phyloP scores from a whole-genome alignment of 495 filamentous ascomycete species.

The Lophiotrema nucula region DNA sequence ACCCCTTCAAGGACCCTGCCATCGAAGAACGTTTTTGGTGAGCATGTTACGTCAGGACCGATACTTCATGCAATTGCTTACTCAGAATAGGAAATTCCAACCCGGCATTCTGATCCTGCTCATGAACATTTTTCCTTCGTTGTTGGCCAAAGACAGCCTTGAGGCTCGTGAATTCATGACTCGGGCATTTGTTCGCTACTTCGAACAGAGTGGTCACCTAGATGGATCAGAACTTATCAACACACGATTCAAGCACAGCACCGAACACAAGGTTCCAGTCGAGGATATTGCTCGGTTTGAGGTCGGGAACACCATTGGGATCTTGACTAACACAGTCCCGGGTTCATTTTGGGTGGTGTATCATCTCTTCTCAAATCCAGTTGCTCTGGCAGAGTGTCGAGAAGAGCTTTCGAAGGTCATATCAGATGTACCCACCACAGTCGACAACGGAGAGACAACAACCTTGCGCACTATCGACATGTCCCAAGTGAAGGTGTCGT shows the following conservation, averaged over 20 bases:
- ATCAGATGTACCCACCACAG: slow-evolving; percentile 11
- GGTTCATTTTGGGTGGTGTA: slow-evolving; percentile 50
- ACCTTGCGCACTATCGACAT: slow-evolving; percentile 19
- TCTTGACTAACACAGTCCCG: slow-evolving; percentile 51
- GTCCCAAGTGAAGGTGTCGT: slow-evolving; percentile 9
- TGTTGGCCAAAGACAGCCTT: slow-evolving; percentile 39
- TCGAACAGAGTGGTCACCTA: slow-evolving; percentile 38
- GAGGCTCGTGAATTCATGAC: slow-evolving; percentile 41
- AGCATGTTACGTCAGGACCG: neutral
- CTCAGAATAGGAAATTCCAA: slow-evolving; percentile 46
- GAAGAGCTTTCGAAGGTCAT: slow-evolving; percentile 36
- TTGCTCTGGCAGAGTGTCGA: slow-evolving; percentile 42
- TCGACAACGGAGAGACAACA: neutral
- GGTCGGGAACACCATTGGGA: slow-evolving; percentile 40
- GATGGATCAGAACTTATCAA: slow-evolving; percentile 40
- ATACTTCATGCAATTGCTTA: neutral
- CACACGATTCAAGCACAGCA: slow-evolving; percentile 39
- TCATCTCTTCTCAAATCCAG: slow-evolving; percentile 43
- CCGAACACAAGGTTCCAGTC: slow-evolving; percentile 37
- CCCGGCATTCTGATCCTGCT: slow-evolving; percentile 44
- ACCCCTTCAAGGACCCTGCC: slow-evolving; percentile 48
- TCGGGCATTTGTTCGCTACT: slow-evolving; percentile 48
- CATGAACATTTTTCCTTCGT: slow-evolving; percentile 37
- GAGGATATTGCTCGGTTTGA: slow-evolving; percentile 49
- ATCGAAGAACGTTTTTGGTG: slow-evolving; percentile 50